A percentile compares a stretch with the other conserved stretches of the same genome.
phyloP scores from a whole-genome alignment of 73 alveolate genomes.

The Paramecium sexaurelia region DNA sequence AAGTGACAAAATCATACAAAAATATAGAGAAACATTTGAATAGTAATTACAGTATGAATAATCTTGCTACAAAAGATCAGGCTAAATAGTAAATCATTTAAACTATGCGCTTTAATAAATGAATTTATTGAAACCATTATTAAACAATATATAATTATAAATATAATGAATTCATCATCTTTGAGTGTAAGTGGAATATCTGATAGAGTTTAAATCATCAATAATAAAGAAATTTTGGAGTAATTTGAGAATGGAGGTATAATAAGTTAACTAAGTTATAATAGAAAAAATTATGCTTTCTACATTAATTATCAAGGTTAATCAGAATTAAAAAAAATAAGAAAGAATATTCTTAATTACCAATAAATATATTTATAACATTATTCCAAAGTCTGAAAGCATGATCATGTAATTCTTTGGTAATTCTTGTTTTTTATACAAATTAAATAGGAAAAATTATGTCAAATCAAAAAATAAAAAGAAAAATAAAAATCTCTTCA shows the following conservation, averaged over 20 bases:
- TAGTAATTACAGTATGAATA: background rate
- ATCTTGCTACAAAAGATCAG: background rate
- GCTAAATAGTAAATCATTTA: background rate
- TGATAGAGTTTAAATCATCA: background rate
- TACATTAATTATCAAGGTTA: slow-evolving; percentile 24
- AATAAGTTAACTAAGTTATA: background rate
- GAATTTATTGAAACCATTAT: background rate
- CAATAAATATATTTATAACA: slow-evolving; percentile 14
- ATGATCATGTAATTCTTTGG: background rate
- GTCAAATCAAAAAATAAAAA: slow-evolving; percentile 32
- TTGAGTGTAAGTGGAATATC: background rate
- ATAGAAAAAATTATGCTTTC: slow-evolving; percentile 23
- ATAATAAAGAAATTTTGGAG: background rate
- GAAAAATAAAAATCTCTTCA: slow-evolving; percentile 25
- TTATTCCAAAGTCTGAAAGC: slow-evolving; percentile 10
- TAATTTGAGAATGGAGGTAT: slow-evolving; percentile 55
- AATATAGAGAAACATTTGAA: background rate
- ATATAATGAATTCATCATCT: background rate
- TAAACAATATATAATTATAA: background rate
- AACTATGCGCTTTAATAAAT: background rate
- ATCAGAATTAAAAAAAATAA: slow-evolving; percentile 22
- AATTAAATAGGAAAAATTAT: slow-evolving; percentile 6
- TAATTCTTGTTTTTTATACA: background rate
- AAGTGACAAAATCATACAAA: background rate
- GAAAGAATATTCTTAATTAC: slow-evolving; percentile 23